A percentile compares a stretch with the other conserved stretches of the same genome.
Conservation (phyloP, 202 grass and related monocot genomes). For the Bolboschoenoplectus hybrid region DNA sequence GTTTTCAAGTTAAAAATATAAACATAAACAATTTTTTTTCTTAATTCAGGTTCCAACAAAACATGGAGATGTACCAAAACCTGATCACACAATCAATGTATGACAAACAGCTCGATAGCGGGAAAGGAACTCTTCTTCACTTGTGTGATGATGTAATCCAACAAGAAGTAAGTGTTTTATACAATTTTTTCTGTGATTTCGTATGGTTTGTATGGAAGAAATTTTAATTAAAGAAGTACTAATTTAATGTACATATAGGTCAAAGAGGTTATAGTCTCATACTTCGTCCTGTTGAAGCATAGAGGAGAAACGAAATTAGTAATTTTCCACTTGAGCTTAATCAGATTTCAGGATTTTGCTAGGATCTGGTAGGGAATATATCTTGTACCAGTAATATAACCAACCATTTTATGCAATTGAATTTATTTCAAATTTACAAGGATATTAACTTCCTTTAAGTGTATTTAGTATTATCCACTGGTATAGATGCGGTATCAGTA, state of each 20-base stretch:
- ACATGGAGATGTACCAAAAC: slow-evolving; percentile 91
- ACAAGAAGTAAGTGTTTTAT: slow-evolving; percentile 68
- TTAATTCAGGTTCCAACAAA: slow-evolving; percentile 87
- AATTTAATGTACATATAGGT: slow-evolving; percentile 52
- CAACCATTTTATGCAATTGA: neutral
- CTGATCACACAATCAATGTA: slow-evolving; percentile 99
- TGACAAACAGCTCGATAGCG: slow-evolving; percentile 97
- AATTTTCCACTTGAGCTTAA: slow-evolving; percentile 7
- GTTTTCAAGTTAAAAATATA: neutral
- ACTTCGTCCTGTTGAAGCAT: slow-evolving; percentile 89
- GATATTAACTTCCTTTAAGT: neutral
- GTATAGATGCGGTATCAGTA: too few relatives aligned
- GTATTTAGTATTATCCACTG: too few relatives aligned
- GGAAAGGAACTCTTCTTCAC: slow-evolving; percentile 89
- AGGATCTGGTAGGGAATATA: neutral
- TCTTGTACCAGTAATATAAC: too few relatives aligned
- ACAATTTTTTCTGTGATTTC: neutral
- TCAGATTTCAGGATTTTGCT: neutral
- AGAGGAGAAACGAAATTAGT: slow-evolving; percentile 66
- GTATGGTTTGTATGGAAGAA: neutral
- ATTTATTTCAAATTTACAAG: neutral
- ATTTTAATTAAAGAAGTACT: slow-evolving; percentile 24
- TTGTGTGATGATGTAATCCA: slow-evolving; percentile 97
- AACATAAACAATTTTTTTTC: slow-evolving; percentile 19
- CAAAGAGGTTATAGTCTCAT: slow-evolving; percentile 95